A percentile compares a stretch with the other conserved stretches of the same genome.
phyloP scores from a whole-genome alignment of 495 filamentous ascomycete species.

The Penicillium manginii region DNA sequence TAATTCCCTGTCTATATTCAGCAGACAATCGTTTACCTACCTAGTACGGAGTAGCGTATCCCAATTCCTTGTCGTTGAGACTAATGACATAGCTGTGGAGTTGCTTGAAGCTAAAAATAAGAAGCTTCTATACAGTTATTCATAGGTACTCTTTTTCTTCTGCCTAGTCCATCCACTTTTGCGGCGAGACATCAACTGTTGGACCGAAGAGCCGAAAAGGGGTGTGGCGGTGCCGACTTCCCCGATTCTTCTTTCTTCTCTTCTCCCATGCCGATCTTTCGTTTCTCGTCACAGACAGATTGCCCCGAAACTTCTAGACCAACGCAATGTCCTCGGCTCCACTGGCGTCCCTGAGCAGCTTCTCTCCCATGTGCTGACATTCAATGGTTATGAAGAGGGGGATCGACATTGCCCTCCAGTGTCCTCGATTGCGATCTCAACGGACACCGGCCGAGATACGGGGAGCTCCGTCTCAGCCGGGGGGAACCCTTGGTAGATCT shows the following conservation, averaged over 20 bases:
- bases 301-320: constrained; percentile 10
- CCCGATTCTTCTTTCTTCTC: constrained; percentile 2
- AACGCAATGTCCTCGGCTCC: not conserved
- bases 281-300: constrained; percentile 17
- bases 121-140: not conserved
- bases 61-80: too few species aligned
- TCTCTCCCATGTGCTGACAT: not conserved
- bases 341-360: not conserved
- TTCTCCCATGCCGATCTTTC: constrained; percentile 11
- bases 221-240: constrained; percentile 10
- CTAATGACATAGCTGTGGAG: too few species aligned
- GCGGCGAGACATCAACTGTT: not conserved
- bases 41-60: too few species aligned
- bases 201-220: not conserved
- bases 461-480: constrained; percentile 1
- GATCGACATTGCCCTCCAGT: not conserved
- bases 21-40: too few species aligned
- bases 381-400: not conserved
- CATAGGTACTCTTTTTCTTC: not conserved
- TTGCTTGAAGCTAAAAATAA: not conserved
- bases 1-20: too few species aligned
- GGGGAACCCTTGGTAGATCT: not conserved
- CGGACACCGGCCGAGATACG: constrained; percentile 6
- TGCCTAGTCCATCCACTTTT: constrained; percentile 5
- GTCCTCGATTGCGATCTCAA: constrained; percentile 3